Conservation (phyloP, 2,329 filamentous ascomycete genomes). For the Lachnellula arida region DNA sequence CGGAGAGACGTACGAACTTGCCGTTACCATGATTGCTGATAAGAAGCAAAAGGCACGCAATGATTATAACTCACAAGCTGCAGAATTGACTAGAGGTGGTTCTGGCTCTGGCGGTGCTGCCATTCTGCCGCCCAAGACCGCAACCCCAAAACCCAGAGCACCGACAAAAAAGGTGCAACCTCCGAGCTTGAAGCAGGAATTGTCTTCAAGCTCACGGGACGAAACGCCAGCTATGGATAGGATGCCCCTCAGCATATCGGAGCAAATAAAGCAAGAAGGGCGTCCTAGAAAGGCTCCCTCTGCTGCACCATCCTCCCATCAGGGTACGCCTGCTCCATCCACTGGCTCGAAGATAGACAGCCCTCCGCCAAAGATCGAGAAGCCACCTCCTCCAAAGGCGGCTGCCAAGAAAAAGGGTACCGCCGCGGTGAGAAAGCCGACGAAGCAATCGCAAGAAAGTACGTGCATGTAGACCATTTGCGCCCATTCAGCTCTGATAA, state of each 20-base stretch:
- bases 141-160: slow-evolving; percentile 12
- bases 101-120: neutral
- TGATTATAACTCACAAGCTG: neutral
- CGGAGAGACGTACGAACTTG: slow-evolving; percentile 24
- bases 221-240: slow-evolving; percentile 16
- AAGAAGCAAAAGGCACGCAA: slow-evolving; percentile 23
- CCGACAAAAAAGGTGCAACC: slow-evolving; percentile 5
- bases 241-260: slow-evolving; percentile 26
- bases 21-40: slow-evolving; percentile 24
- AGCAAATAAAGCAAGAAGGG: slow-evolving; percentile 30
- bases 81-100: neutral
- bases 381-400: slow-evolving; percentile 4
- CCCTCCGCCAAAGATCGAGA: slow-evolving; percentile 20
- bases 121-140: slow-evolving; percentile 2
- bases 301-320: slow-evolving; percentile 22
- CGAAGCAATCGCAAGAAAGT: slow-evolving; percentile 24
- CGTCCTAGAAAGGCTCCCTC: slow-evolving; percentile 24
- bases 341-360: slow-evolving; percentile 18
- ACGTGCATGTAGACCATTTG: neutral
- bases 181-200: slow-evolving; percentile 18
- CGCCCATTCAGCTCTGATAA: neutral
- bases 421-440: slow-evolving; percentile 18
- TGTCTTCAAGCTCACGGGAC: slow-evolving; percentile 20
- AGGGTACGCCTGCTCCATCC: slow-evolving; percentile 23
- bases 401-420: slow-evolving; percentile 27